Conservation (phyloP, 1,284 basidiomycete species). For the Tilletia indica region DNA sequence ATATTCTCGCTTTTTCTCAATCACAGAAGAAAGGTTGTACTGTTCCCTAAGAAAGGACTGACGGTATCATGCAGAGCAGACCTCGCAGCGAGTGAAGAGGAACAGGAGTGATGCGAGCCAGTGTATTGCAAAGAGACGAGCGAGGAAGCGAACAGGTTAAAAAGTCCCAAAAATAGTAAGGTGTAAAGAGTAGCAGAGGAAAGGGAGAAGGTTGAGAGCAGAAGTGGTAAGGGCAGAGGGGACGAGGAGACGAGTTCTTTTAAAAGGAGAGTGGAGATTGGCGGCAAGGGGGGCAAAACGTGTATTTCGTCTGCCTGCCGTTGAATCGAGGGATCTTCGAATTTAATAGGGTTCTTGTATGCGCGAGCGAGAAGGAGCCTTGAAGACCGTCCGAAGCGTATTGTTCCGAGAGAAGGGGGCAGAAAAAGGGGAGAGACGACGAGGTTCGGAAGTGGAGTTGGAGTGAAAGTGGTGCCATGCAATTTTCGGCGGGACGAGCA, state of each 20-base stretch:
- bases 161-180: not conserved
- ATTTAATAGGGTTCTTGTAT: not conserved
- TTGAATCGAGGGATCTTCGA: too few relatives aligned
- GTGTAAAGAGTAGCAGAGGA: not conserved
- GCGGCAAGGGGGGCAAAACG: too few relatives aligned
- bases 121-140: not conserved
- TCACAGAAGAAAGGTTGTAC: too few relatives aligned
- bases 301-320: too few relatives aligned
- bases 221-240: not conserved
- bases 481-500: too few relatives aligned
- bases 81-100: too few relatives aligned
- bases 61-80: too few relatives aligned
- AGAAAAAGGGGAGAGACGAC: not conserved
- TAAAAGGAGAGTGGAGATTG: not conserved
- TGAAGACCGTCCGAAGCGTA: not conserved
- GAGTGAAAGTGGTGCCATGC: too few relatives aligned
- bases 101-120: not conserved
- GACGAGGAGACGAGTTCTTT: not conserved
- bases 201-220: not conserved
- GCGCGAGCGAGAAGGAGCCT: not conserved
- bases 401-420: not conserved
- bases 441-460: too few relatives aligned
- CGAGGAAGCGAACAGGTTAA: not conserved
- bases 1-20: too few relatives aligned
- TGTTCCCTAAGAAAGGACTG: too few relatives aligned